These are phyloP conservation scores for Fusarium sterilihyphosum DNA, from an alignment of 2,329 filamentous ascomycete species.

Conservation along the genomic window DNA sequence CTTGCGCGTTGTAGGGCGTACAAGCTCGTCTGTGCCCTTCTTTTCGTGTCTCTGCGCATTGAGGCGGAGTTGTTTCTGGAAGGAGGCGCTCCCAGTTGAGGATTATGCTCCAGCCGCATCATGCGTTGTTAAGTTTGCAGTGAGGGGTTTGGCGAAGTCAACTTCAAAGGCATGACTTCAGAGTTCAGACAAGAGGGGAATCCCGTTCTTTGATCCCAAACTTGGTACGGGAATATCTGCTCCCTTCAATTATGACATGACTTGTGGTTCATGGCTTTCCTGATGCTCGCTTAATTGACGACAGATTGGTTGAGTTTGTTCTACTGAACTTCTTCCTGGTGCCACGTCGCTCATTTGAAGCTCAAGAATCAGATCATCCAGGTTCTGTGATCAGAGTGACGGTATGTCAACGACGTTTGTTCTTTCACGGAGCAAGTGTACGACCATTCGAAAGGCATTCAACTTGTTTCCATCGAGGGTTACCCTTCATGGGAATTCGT, in stretches of 20 bases:
- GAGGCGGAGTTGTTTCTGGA: background rate
- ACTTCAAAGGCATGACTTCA: background rate
- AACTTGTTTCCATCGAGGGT: background rate
- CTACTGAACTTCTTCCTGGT: background rate
- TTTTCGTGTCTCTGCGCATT: background rate
- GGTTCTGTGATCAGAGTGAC: constrained; percentile 9
- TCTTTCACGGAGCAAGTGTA: background rate
- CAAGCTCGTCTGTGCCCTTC: background rate
- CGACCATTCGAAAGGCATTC: background rate
- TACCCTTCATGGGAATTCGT: background rate
- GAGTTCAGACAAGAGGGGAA: background rate
- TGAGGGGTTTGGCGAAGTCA: background rate
- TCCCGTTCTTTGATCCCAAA: background rate
- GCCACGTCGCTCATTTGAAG: background rate
- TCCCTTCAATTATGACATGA: background rate
- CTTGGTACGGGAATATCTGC: background rate
- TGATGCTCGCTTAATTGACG: background rate
- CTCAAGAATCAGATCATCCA: constrained; percentile 24
- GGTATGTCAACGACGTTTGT: background rate
- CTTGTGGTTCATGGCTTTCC: background rate
- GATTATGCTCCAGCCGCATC: background rate
- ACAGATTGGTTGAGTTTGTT: background rate
- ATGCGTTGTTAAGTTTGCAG: background rate
- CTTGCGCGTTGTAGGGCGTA: background rate
- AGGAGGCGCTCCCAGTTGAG: background rate